Evolutionary conservation across 1,284 basidiomycete species (phyloP).

Genomic region (Mycena citricolor): DNA sequence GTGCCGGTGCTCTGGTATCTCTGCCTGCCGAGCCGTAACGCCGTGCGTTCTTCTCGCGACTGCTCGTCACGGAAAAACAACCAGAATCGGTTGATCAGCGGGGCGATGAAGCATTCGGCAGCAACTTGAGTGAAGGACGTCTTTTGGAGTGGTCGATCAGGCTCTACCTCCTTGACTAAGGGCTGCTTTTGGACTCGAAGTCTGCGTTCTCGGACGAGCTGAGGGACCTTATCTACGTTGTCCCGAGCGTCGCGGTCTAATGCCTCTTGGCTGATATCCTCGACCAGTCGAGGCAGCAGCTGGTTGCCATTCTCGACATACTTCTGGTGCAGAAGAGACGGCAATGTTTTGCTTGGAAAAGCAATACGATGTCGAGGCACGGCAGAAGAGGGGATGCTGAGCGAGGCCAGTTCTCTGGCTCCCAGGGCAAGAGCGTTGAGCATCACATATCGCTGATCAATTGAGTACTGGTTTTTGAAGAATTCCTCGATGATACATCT

Average conservation of each 20-base stretch:
- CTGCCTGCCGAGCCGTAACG: conserved; percentile 44
- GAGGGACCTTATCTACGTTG: conserved; percentile 52
- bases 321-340: conserved; percentile 65
- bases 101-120: conserved; percentile 83
- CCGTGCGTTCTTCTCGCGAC: conserved; percentile 67
- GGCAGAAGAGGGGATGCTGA: conserved; percentile 50
- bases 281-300: conserved; percentile 53
- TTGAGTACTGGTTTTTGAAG: conserved; percentile 90
- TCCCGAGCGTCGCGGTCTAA: conserved; percentile 56
- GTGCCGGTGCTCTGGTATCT: conserved; percentile 74
- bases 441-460: conserved; percentile 80
- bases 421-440: conserved; percentile 85
- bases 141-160: conserved; percentile 18
- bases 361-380: conserved; percentile 39
- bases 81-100: conserved; percentile 90
- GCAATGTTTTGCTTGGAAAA: conserved; percentile 81
- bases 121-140: conserved; percentile 74
- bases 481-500: conserved; percentile 90
- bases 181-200: conserved; percentile 60
- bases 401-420: conserved; percentile 79
- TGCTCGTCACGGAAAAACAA: conserved; percentile 82
- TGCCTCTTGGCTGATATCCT: conserved; percentile 56
- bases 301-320: conserved; percentile 51
- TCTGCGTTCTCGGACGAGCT: conserved; percentile 70
- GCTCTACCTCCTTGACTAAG: conserved; percentile 45